Percentiles rank a stretch among this genome's conserved stretches.
Evolutionary conservation across 164 flowering plant species (phyloP).

Genomic region (Cinnamomum chago): DNA sequence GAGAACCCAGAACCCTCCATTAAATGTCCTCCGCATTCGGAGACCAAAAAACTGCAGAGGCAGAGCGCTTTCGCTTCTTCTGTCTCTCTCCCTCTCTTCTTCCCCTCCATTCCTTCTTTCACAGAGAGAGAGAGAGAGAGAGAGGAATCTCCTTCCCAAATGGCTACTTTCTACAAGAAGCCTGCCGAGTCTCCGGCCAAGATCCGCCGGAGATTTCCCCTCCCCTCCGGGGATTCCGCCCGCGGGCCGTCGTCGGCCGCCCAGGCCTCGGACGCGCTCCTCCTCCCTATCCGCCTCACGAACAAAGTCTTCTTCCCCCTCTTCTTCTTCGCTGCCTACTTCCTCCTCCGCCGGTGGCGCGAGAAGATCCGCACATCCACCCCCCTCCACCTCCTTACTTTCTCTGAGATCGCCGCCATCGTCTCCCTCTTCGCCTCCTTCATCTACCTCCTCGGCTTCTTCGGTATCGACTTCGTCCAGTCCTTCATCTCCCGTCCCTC

Average conservation of each 20-base stretch:
- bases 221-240: background rate
- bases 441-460: conserved; percentile 74
- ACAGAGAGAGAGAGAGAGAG: background rate
- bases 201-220: background rate
- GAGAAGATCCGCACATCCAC: conserved; percentile 69
- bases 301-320: conserved; percentile 65
- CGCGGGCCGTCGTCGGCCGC: conserved; percentile 18
- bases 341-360: conserved; percentile 70
- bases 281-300: conserved; percentile 63
- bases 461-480: conserved; percentile 75
- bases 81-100: background rate
- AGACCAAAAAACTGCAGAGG: background rate
- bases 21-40: background rate
- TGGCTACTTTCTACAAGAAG: background rate
- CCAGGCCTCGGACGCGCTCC: conserved; percentile 65
- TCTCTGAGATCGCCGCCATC: conserved; percentile 58
- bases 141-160: background rate
- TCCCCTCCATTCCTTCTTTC: background rate
- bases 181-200: background rate
- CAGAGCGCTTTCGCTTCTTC: background rate
- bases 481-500: conserved; percentile 38
- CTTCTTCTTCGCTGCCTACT: conserved; percentile 72
- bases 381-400: conserved; percentile 65
- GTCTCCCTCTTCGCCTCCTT: conserved; percentile 69
- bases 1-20: background rate